Conservation (phyloP, 2,329 filamentous ascomycete genomes). For the Exophiala sideris region DNA sequence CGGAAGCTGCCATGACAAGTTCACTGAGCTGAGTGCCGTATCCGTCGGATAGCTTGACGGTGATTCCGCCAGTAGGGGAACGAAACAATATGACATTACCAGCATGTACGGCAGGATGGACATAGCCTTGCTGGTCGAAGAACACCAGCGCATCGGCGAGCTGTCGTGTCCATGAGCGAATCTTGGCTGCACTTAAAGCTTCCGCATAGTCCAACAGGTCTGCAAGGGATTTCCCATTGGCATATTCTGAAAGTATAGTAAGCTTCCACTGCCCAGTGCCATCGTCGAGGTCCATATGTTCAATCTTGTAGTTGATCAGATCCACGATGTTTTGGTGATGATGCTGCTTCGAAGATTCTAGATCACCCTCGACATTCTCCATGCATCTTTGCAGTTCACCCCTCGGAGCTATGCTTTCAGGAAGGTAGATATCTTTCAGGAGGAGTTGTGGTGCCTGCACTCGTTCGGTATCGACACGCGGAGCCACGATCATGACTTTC, state of each 20-base stretch:
- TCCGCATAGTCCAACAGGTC: slow-evolving; percentile 79
- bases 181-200: slow-evolving; percentile 67
- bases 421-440: slow-evolving; percentile 67
- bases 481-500: slow-evolving; percentile 63
- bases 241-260: slow-evolving; percentile 70
- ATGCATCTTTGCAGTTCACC: slow-evolving; percentile 71
- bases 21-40: slow-evolving; percentile 43
- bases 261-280: slow-evolving; percentile 62
- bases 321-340: slow-evolving; percentile 74
- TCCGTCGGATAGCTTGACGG: slow-evolving; percentile 71
- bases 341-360: slow-evolving; percentile 72
- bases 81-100: slow-evolving; percentile 76
- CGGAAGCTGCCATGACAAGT: slow-evolving; percentile 50
- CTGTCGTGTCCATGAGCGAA: slow-evolving; percentile 87
- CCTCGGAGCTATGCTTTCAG: slow-evolving; percentile 55
- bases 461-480: slow-evolving; percentile 60
- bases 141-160: slow-evolving; percentile 84
- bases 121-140: slow-evolving; percentile 77
- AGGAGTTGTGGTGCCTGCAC: slow-evolving; percentile 62
- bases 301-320: slow-evolving; percentile 78
- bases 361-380: slow-evolving; percentile 69
- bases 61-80: slow-evolving; percentile 63
- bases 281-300: slow-evolving; percentile 45
- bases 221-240: slow-evolving; percentile 76
- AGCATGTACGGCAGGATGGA: slow-evolving; percentile 79